Conservation (phyloP, 768 basidiomycete genomes). For the Cystobasidium ongulense region DNA sequence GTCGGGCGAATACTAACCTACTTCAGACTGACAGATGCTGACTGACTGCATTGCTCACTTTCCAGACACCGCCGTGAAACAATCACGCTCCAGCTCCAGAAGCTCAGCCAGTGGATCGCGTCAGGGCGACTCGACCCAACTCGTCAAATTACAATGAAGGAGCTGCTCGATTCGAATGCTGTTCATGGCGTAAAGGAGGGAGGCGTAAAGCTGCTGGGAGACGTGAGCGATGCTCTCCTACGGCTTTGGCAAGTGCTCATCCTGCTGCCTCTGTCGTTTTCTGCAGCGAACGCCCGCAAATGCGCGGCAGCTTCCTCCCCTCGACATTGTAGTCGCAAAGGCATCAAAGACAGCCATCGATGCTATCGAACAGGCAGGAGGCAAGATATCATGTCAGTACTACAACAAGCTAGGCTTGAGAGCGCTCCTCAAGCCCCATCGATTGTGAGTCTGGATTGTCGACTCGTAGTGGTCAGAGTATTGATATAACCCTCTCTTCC, state of each 20-base stretch:
- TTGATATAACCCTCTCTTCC: neutral
- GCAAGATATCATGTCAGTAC: slow-evolving; percentile 78
- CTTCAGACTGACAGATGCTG: neutral
- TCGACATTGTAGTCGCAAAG: slow-evolving; percentile 73
- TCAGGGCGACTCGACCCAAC: slow-evolving; percentile 70
- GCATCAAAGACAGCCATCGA: slow-evolving; percentile 78
- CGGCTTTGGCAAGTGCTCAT: neutral
- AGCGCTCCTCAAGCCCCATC: slow-evolving; percentile 47
- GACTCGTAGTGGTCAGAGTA: neutral
- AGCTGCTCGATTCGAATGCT: slow-evolving; percentile 75
- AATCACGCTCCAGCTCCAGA: slow-evolving; percentile 76
- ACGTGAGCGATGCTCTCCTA: slow-evolving; percentile 51
- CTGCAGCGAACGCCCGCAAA: slow-evolving; percentile 61
- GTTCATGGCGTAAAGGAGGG: slow-evolving; percentile 72
- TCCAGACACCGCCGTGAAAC: slow-evolving; percentile 64
- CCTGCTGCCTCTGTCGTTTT: slow-evolving; percentile 41
- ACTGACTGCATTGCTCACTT: neutral
- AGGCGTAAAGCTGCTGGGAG: slow-evolving; percentile 82
- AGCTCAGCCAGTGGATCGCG: slow-evolving; percentile 84
- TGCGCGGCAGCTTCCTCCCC: slow-evolving; percentile 47
- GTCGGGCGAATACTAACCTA: slow-evolving; percentile 43
- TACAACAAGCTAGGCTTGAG: slow-evolving; percentile 78
- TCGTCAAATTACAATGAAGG: slow-evolving; percentile 76
- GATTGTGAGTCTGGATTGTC: slow-evolving; percentile 38
- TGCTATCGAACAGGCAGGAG: slow-evolving; percentile 73